Base-by-base conservation (phyloP, 1,139 yeast species). In the Kodamaea alishanica region DNA sequence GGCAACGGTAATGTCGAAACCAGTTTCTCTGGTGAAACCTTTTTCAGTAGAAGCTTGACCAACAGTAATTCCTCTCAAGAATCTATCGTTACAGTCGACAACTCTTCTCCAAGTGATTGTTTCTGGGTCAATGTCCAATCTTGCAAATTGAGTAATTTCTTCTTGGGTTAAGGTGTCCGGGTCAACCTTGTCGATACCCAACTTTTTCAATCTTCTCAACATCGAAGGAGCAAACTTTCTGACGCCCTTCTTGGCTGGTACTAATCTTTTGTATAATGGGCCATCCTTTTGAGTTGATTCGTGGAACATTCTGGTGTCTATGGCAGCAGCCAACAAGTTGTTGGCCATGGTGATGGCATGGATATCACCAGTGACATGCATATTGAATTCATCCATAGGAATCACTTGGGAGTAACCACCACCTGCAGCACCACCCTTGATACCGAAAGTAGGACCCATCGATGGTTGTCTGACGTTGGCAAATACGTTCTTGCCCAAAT, bases 371-470 rank as follows among this genome's bases (percentile, higher is more conserved):
- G 98, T 92, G 51, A 92, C 81, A 63, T 92, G 98, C 86, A 92
- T 81, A 73, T 92, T 92, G 75, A 92, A 92, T 67, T 92, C 98
- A 63, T 92, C 98, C 98, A 92, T 92, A 47, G 98, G 98, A 58
- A 92, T 89, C 37, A 92, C 97, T 70, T 92, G 97, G 7, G 97
- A 84, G 67, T 90, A 92, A 45, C 98, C 98, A 61, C 98, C 98
- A 60, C 98, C 98, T 12, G 98, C 97, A 48, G 98, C 98, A 67
- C 98, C 98, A 62, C 97, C 97, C 69, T 90, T 92, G 60, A 92
- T 89, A 67, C 98, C 98, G 57, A 92, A 92, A 15, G 98, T 92
- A 44, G 98, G 98, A 38, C 98, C 98, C 97, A 92, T 90, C 11
- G 95, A 85, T 32, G 98, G 98, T 65, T 92, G 98, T 68, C 98